Base-by-base conservation (phyloP, 2,329 filamentous ascomycete species). In the Fusarium anthophilum region DNA sequence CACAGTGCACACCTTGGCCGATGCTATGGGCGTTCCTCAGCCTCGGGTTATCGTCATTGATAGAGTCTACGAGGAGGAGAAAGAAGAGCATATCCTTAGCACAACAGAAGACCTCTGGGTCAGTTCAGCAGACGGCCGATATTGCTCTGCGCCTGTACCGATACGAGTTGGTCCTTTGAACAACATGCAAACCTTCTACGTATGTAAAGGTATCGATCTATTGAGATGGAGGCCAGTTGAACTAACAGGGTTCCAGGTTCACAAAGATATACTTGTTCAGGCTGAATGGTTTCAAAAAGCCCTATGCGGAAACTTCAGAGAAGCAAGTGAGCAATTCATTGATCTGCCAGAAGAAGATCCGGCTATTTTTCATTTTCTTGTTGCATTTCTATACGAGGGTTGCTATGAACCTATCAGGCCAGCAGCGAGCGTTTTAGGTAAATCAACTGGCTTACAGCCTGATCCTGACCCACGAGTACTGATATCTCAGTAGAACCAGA, bases 281-380 rank as follows among this genome's bases (percentile, higher is more conserved):
- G 83, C 83, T 18, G 83, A 86, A 60, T 88, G 85, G 80, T 88
- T 88, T 74, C 81, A 81, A 57, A 87, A 82, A 69, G 86, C 86
- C 20, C 80, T 88, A 12, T 84, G 84, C 66, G 86, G 86, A 41
- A 79, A 81, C 32, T 88, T 87, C 72, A 81, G 76, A 57, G 87
- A 88, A 74, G 83, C 85, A 5, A 81, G 80, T 26, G 81, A 83
- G 22, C 85, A 87, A 69, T 82, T 82, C 20, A 83, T 89, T 58
- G 82, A 86, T 73, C 79, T 89, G 4, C 86, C 86, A 0, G 86
- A 88, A 65, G 87, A 88, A 67, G 83, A 87, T 70, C 85, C 87
- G 7, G 83, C 83, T 61, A 83, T 87, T 53, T 88, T 89, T 69
- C 85, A 87, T 65, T 87, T 87, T 69, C 77, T 88, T 47, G 79